These are phyloP conservation scores for Xylariomycetidae sp. DNA, from an alignment of 2,329 filamentous ascomycete genomes.

Conservation along the genomic window DNA sequence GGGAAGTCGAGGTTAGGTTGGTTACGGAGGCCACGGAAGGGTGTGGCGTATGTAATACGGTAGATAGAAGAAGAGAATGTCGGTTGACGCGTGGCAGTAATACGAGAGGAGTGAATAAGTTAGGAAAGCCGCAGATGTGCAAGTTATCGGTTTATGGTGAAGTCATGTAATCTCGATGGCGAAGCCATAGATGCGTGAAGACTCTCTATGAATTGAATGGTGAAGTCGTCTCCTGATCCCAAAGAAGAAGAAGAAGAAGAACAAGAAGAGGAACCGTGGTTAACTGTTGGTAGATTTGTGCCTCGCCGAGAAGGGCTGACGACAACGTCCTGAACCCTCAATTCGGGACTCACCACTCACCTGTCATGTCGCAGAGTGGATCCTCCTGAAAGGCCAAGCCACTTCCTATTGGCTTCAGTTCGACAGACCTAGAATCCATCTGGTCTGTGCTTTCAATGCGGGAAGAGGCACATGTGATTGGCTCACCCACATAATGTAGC, in stretches of 20 bases:
- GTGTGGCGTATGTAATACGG: neutral
- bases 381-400: neutral
- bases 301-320: neutral
- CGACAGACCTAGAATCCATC: neutral
- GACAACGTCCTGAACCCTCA: too few relatives aligned
- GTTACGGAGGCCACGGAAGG: too few relatives aligned
- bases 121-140: slow-evolving; percentile 1
- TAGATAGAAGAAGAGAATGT: slow-evolving; percentile 1
- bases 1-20: too few relatives aligned
- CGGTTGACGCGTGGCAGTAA: neutral
- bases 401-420: neutral
- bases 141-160: too few relatives aligned
- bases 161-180: too few relatives aligned
- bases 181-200: too few relatives aligned
- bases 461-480: neutral
- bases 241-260: slow-evolving; percentile 4
- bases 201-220: too few relatives aligned
- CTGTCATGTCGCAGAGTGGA: slow-evolving; percentile 5
- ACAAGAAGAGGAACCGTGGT: slow-evolving; percentile 1
- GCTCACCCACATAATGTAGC: neutral
- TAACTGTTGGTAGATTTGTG: neutral
- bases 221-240: too few relatives aligned
- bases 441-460: neutral
- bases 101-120: neutral
- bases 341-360: too few relatives aligned